These are phyloP conservation scores for Gastrodia elata DNA, from an alignment of 106 monocot genomes.

Conservation along the genomic window DNA sequence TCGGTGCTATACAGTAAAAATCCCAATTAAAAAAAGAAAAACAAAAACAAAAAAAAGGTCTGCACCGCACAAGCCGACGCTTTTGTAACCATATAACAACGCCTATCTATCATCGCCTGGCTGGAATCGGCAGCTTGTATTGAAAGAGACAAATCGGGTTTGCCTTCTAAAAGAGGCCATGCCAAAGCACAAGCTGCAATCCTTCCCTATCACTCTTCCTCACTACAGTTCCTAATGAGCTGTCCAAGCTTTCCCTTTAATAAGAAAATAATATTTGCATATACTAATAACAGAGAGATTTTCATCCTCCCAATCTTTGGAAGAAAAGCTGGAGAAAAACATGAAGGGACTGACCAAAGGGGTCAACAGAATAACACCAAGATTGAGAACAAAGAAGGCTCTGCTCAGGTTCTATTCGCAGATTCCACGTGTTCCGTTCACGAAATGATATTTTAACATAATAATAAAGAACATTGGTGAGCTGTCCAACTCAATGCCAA, in stretches of 20 bases:
- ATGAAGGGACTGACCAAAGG: not conserved
- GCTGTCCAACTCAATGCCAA: too few relatives aligned
- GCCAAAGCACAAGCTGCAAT: not conserved
- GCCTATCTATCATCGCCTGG: not conserved
- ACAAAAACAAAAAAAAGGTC: too few relatives aligned
- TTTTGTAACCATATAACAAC: not conserved
- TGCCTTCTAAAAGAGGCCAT: not conserved
- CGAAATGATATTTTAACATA: too few relatives aligned
- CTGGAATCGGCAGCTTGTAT: not conserved
- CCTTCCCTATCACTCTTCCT: not conserved
- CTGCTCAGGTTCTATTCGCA: not conserved
- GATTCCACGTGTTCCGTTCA: not conserved
- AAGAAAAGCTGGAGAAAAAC: not conserved
- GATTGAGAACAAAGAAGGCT: not conserved
- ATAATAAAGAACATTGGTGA: too few relatives aligned
- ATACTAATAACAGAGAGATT: too few relatives aligned
- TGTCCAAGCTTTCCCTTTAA: not conserved
- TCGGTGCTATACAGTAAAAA: too few relatives aligned
- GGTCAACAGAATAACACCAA: not conserved
- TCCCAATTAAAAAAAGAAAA: too few relatives aligned
- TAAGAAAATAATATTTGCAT: too few relatives aligned
- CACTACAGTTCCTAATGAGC: not conserved
- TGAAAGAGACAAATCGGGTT: slow-evolving; percentile 1
- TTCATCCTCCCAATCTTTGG: too few relatives aligned
- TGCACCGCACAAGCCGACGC: not conserved